Conservation (phyloP, 2,329 filamentous ascomycete genomes). For the Neofusicoccum sp. region DNA sequence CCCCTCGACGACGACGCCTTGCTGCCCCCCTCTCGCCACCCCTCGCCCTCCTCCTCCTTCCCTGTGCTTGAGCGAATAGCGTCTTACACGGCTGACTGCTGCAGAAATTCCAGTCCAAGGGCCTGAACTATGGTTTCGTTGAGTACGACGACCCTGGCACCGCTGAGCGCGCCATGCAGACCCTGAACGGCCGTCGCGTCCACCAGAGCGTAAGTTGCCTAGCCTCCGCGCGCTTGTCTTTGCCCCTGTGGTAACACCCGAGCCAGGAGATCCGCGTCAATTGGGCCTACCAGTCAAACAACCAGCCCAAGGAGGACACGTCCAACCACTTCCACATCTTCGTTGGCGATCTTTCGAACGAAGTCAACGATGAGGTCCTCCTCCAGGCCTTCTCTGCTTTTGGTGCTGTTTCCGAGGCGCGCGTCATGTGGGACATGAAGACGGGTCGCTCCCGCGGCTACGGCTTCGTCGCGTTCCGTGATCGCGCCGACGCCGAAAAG, state of each 20-base stretch:
- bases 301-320: conserved; percentile 90
- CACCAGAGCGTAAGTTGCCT: conserved; percentile 77
- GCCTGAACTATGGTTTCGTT: conserved; percentile 98
- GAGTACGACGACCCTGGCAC: conserved; percentile 98
- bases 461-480: conserved; percentile 95
- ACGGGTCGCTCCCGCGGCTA: conserved; percentile 96
- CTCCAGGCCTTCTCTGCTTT: conserved; percentile 94
- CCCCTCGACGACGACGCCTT: neutral
- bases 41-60: neutral
- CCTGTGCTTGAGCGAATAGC: conserved; percentile 1
- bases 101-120: conserved; percentile 69
- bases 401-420: conserved; percentile 91
- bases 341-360: conserved; percentile 94
- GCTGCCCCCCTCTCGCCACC: neutral
- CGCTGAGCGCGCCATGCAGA: conserved; percentile 95
- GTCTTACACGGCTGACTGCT: conserved; percentile 14
- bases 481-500: conserved; percentile 90
- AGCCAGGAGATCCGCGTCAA: conserved; percentile 94
- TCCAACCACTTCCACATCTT: conserved; percentile 99
- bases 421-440: conserved; percentile 99
- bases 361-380: conserved; percentile 96
- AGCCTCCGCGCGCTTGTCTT: neutral
- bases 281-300: conserved; percentile 99
- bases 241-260: conserved; percentile 23
- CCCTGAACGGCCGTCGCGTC: conserved; percentile 89